A percentile compares a stretch with the other conserved stretches of the same genome.
phyloP scores from a whole-genome alignment of 148 eudicot genomes.

The Vaccinium myrtillus region DNA sequence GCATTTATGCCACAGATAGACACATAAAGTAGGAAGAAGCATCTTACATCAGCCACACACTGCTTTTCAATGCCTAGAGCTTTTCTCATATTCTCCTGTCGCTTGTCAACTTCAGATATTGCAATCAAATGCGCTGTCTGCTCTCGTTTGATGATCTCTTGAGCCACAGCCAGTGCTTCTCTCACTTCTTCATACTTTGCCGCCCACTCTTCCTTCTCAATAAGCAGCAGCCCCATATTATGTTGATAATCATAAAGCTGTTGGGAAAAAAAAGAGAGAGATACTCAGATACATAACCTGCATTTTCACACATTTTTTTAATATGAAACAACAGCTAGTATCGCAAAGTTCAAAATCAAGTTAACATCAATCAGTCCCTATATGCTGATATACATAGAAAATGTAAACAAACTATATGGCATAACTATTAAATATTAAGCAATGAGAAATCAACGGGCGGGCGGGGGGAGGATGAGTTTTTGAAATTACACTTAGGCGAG shows the following conservation, averaged over 20 bases:
- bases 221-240: conserved; percentile 83
- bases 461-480: background rate
- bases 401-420: background rate
- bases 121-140: conserved; percentile 70
- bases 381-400: background rate
- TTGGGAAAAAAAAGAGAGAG: background rate
- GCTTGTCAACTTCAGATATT: conserved; percentile 69
- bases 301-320: background rate
- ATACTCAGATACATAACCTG: background rate
- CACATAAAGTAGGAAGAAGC: background rate
- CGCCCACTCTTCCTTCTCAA: conserved; percentile 67
- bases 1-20: background rate
- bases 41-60: conserved; percentile 62
- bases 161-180: conserved; percentile 56
- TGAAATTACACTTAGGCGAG: background rate
- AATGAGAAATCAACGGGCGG: background rate
- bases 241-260: conserved; percentile 87
- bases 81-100: conserved; percentile 65
- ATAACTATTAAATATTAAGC: background rate
- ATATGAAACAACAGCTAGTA: background rate
- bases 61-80: conserved; percentile 65
- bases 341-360: conserved; percentile 9
- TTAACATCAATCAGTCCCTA: background rate
- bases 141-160: conserved; percentile 75
- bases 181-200: conserved; percentile 52